Evolutionary conservation across 441 rosid genomes (phyloP).

Genomic region (Isatis lusitanica): DNA sequence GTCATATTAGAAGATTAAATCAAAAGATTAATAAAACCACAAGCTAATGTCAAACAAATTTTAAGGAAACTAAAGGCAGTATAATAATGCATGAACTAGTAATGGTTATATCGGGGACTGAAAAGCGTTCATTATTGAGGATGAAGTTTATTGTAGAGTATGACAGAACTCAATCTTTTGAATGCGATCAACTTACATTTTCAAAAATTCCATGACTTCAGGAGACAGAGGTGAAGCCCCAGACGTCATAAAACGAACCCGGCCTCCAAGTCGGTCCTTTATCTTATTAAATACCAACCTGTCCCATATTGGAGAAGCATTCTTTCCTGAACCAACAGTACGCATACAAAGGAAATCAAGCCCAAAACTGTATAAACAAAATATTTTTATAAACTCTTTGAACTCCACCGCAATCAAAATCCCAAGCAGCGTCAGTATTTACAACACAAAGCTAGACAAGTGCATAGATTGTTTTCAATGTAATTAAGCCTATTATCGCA

Average conservation of each 20-base stretch:
- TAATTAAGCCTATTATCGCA: neutral
- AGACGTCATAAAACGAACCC: slow-evolving; percentile 77
- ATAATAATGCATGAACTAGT: neutral
- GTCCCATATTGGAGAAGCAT: slow-evolving; percentile 98
- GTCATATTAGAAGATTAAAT: neutral
- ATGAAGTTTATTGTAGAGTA: neutral
- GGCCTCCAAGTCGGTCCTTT: slow-evolving; percentile 88
- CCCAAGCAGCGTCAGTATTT: neutral
- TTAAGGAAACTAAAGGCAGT: slow-evolving; percentile 13
- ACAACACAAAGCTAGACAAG: slow-evolving; percentile 7
- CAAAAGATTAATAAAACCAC: slow-evolving; percentile 10
- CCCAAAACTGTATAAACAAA: neutral
- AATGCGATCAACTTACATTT: slow-evolving; percentile 60
- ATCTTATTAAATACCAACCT: slow-evolving; percentile 96
- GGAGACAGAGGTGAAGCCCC: slow-evolving; percentile 99
- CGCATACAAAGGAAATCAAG: slow-evolving; percentile 23
- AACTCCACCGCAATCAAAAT: neutral
- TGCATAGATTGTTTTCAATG: neutral
- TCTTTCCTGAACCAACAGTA: slow-evolving; percentile 62
- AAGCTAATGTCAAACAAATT: slow-evolving; percentile 20
- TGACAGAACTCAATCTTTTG: neutral
- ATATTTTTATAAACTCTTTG: neutral
- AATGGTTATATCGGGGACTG: neutral
- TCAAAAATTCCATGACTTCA: slow-evolving; percentile 91
- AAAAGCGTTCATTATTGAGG: neutral